Conservation (phyloP, 2,329 filamentous ascomycete genomes). For the Teratosphaeria zuluensis region DNA sequence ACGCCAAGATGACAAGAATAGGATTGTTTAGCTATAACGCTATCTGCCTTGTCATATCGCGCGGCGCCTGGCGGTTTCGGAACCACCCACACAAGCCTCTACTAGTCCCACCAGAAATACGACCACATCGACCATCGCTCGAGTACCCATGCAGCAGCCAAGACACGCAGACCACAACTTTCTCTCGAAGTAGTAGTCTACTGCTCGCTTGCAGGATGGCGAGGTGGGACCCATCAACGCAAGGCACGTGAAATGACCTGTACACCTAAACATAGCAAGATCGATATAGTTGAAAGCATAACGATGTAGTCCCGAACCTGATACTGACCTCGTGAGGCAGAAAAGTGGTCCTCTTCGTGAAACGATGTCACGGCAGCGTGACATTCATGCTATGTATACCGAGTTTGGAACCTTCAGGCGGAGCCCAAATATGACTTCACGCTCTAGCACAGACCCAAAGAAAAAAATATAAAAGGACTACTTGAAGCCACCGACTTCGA, state of each 20-base stretch:
- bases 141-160: neutral
- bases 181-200: no score
- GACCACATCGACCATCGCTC: neutral
- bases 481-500: neutral
- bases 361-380: neutral
- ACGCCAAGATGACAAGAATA: neutral
- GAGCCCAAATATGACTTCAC: neutral
- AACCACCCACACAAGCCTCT: no score
- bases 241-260: neutral
- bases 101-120: neutral
- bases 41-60: neutral
- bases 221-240: no score
- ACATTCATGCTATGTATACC: neutral
- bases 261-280: neutral
- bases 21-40: neutral
- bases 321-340: neutral
- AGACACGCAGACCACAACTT: no score
- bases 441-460: neutral
- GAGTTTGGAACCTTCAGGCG: neutral
- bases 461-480: neutral
- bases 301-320: neutral
- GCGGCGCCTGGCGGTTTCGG: neutral
- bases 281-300: neutral
- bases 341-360: neutral
- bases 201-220: no score